Evolutionary conservation across 164 flowering plant genomes (phyloP).

Genomic region (Aristolochia californica): DNA sequence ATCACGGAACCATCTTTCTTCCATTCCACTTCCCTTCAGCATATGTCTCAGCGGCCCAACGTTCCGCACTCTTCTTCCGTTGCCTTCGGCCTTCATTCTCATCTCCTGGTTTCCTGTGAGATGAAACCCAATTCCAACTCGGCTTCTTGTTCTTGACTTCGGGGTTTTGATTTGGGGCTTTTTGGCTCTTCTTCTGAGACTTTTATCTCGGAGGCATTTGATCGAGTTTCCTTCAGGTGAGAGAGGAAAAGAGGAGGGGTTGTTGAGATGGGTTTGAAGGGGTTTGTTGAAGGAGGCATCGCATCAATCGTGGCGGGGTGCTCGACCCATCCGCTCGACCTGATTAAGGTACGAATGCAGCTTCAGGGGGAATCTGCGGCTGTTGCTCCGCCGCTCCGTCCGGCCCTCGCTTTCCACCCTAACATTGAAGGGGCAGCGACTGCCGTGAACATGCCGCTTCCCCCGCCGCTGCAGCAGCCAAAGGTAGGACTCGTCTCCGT

Average conservation of each 20-base stretch:
- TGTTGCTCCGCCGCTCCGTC: conserved; percentile 24
- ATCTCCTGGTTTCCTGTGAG: conserved; percentile 31
- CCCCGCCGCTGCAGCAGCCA: conserved; percentile 14
- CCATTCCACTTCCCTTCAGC: neutral
- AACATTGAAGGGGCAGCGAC: conserved; percentile 4
- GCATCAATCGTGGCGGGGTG: conserved; percentile 66
- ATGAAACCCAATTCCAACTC: conserved; percentile 21
- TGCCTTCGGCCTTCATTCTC: conserved; percentile 19
- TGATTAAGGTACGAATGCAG: conserved; percentile 71
- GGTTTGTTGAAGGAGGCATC: conserved; percentile 63
- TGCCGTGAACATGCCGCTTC: conserved; percentile 3
- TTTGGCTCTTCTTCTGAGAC: neutral
- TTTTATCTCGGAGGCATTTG: neutral
- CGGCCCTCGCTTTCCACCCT: conserved; percentile 26
- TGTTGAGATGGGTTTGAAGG: conserved; percentile 41
- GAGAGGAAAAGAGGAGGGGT: neutral
- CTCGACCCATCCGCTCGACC: conserved; percentile 68
- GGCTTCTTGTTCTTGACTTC: neutral
- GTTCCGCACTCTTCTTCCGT: conserved; percentile 24
- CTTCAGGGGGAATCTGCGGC: conserved; percentile 49
- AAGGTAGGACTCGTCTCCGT: conserved; percentile 45
- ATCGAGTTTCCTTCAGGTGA: neutral
- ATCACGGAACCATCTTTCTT: neutral
- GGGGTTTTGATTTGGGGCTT: neutral
- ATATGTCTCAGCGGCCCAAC: conserved; percentile 25